Evolutionary conservation across 345 rosid genomes (phyloP), one percentile per base, ranked within the genome.

Genomic region (Turritis glabra): DNA sequence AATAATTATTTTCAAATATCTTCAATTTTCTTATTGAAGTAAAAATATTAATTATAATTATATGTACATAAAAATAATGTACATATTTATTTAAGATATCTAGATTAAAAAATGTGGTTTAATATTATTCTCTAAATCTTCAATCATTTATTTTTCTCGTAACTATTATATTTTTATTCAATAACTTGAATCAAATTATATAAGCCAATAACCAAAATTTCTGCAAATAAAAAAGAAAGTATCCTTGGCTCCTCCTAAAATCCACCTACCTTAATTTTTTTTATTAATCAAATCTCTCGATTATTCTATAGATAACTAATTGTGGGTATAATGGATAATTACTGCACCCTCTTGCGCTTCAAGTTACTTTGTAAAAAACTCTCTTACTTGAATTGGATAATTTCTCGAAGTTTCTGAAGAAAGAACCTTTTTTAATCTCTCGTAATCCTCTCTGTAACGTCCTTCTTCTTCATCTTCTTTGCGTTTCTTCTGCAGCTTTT

Each of bases 401-500:
- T 70, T 55, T 77, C 76, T 77, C 54, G 76, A 77, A 71, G 67
- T 51, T 64, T 71, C 76, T 22, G 10, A 47, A 37, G 26, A 63
- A 32, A 27, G 4, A 69, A 4, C 21, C 8, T 38, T 1, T 43
- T 19, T 37, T 57, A 0, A 17, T 17, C 3, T 32, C 17, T 27
- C 6, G 3, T 13, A 37, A 64, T 64, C 64, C 23, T 63, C 75
- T 64, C 47, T 70, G 53, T 77, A 64, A 70, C 76, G 46, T 77
- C 75, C 47, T 61, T 50, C 67, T 61, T 52, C 69, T 0, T 22
- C 38, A 77, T 71, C 80, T 22, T 56, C 71, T 71, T 57, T 1
- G 35, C 80, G 72, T 77, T 70, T 63, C 70, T 71, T 70, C 71
- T 47, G 53, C 80, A 63, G 17, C 53, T 54, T 76, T 75, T 76